Percentiles rank a stretch among this genome's conserved stretches.
These are phyloP conservation scores for Suillus brevipes DNA, from an alignment of 768 basidiomycete species.

Conservation along the genomic window DNA sequence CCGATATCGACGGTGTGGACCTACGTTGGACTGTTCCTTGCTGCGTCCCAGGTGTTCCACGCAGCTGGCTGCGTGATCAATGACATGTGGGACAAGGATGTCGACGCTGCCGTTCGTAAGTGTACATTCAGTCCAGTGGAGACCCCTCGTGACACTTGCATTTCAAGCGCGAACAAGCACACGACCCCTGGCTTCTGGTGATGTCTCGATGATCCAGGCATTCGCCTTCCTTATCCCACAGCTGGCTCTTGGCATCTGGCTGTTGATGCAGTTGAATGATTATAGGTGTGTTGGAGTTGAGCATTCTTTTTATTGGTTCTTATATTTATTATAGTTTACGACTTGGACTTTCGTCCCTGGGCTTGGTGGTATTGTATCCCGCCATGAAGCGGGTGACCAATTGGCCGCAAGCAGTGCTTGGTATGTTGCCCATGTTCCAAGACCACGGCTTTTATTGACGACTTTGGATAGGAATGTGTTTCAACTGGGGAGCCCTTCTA, in stretches of 20 bases:
- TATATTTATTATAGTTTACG: background rate
- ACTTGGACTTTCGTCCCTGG: background rate
- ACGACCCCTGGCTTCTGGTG: background rate
- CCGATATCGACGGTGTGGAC: background rate
- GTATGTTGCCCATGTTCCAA: conserved; percentile 7
- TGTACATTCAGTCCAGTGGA: background rate
- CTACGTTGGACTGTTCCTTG: background rate
- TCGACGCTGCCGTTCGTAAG: background rate
- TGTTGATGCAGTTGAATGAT: background rate
- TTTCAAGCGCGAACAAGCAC: background rate
- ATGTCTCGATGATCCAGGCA: background rate
- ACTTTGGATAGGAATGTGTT: background rate
- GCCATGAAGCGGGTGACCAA: conserved; percentile 30
- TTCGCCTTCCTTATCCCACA: background rate
- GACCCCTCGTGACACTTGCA: background rate
- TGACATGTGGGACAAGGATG: background rate
- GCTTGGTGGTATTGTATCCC: conserved; percentile 21
- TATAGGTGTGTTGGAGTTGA: background rate
- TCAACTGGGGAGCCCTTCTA: background rate
- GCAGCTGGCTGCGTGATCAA: background rate
- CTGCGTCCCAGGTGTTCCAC: background rate
- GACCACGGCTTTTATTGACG: background rate
- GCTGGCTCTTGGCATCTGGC: background rate
- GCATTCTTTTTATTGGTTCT: background rate
- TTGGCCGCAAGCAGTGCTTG: conserved; percentile 33